Base-by-base conservation (phyloP, 805 yeast genomes). In the Metschnikowia santaceciliae region DNA sequence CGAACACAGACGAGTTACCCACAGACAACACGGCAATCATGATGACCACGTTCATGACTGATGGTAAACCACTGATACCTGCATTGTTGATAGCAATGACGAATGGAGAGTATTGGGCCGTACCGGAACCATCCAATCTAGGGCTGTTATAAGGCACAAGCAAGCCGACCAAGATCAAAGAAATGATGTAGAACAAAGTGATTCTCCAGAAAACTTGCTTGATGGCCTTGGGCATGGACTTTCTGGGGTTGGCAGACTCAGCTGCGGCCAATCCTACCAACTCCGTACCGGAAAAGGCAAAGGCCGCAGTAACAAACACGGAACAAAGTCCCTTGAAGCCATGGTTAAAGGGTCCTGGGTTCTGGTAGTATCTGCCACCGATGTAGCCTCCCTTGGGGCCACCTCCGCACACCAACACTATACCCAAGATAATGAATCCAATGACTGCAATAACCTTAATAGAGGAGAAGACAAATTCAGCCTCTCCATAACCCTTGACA, bases 1-100 rank as follows among this genome's bases (percentile, higher is more conserved):
- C 88, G 64, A 77, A 86, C 39, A 85, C 80, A 1, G 90, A 81
- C 22, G 90, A 81, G 72, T 86, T 86, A 58, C 90, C 90, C 48
- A 86, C 72, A 32, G 76, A 68, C 42, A 72, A 63, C 38, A 72
- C 66, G 2, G 76, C 66, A 19, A 72, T 64, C 48, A 72, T 61
- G 13, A 72, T 74, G 22, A 72, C 64, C 46, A 72, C 76, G 51
- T 72, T 72, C 63, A 72, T 70, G 30, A 72, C 71, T 2, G 76
- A 70, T 20, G 77, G 76, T 49, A 72, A 65, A 8, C 65, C 77
- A 42, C 65, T 64, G 48, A 72, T 72, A 14, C 75, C 72, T 7
- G 74, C 76, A 6, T 62, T 61, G 50, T 67, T 64, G 54, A 72
- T 72, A 40, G 77, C 76, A 55, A 72, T 69, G 42, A 72, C 77